Conservation (phyloP, 306 rosid species). For the Inga oerstediana region DNA sequence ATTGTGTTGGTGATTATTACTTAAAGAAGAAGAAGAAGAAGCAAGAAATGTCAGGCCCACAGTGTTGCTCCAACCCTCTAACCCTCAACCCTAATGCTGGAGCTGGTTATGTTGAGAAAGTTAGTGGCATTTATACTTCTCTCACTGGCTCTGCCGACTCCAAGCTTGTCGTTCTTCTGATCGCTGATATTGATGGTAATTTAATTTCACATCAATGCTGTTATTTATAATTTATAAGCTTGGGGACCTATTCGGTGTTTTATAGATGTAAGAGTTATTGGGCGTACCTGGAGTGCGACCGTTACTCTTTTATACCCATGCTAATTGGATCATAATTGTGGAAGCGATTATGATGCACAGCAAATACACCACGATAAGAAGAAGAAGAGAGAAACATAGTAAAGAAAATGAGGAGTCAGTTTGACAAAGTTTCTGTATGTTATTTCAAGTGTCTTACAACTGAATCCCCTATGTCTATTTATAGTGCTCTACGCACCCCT, state of each 20-base stretch:
- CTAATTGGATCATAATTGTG: too few species aligned
- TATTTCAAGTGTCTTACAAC: too few species aligned
- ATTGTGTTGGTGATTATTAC: neutral
- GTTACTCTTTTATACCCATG: too few species aligned
- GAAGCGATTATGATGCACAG: too few species aligned
- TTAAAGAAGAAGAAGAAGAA: neutral
- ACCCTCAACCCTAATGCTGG: slow-evolving; percentile 55
- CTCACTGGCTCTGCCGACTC: slow-evolving; percentile 58
- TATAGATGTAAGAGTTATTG: neutral
- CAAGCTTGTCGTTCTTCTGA: slow-evolving; percentile 57
- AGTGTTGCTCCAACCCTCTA: slow-evolving; percentile 78
- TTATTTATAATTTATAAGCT: too few species aligned
- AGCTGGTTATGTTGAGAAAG: slow-evolving; percentile 53
- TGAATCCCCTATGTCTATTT: too few species aligned
- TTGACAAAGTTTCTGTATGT: too few species aligned
- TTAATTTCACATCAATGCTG: neutral
- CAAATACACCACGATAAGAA: too few species aligned
- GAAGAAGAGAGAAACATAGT: too few species aligned
- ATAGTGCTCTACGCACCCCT: too few species aligned
- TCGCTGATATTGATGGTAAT: slow-evolving; percentile 59
- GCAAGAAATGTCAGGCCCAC: slow-evolving; percentile 54
- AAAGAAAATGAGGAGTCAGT: too few species aligned
- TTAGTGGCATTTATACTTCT: slow-evolving; percentile 49
- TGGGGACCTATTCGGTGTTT: neutral
- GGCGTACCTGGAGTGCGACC: too few species aligned